Evolutionary conservation across 1,139 yeast species (phyloP).

Genomic region (Pichia sp.): DNA sequence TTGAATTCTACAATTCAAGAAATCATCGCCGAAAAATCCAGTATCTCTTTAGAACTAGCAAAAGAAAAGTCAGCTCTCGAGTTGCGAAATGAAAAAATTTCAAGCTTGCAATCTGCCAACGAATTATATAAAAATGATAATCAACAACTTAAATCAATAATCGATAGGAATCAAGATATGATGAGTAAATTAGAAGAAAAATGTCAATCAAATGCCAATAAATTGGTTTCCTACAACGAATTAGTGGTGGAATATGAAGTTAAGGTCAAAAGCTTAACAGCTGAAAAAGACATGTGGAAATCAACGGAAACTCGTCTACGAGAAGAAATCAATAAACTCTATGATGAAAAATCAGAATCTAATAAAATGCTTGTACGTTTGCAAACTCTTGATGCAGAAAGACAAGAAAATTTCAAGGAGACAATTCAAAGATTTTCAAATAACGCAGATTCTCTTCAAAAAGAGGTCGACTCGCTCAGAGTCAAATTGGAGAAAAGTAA

Average conservation of each 20-base stretch:
- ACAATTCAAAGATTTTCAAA: slow-evolving; percentile 41
- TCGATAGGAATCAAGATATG: slow-evolving; percentile 45
- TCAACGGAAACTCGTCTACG: slow-evolving; percentile 45
- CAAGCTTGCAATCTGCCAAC: slow-evolving; percentile 29
- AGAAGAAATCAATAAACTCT: slow-evolving; percentile 44
- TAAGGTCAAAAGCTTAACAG: slow-evolving; percentile 40
- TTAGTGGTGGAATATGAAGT: slow-evolving; percentile 31
- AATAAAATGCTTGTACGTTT: slow-evolving; percentile 53
- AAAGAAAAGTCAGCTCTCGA: slow-evolving; percentile 38
- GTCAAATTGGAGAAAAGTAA: slow-evolving; percentile 43
- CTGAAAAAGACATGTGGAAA: slow-evolving; percentile 47
- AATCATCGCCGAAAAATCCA: slow-evolving; percentile 42
- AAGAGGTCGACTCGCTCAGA: slow-evolving; percentile 33
- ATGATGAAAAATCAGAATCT: slow-evolving; percentile 52
- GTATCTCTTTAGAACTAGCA: slow-evolving; percentile 36
- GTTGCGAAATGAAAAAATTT: slow-evolving; percentile 38
- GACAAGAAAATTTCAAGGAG: slow-evolving; percentile 46
- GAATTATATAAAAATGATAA: slow-evolving; percentile 36
- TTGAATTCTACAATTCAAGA: slow-evolving; percentile 31
- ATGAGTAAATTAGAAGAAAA: slow-evolving; percentile 46
- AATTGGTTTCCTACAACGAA: slow-evolving; percentile 37
- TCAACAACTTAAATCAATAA: slow-evolving; percentile 33
- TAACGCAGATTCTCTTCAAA: slow-evolving; percentile 46
- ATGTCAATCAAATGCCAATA: slow-evolving; percentile 50
- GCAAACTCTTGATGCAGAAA: slow-evolving; percentile 52